Percentiles rank a stretch among this genome's conserved stretches.
phyloP scores from a whole-genome alignment of 106 monocot species.

The Triglochin maritima region DNA sequence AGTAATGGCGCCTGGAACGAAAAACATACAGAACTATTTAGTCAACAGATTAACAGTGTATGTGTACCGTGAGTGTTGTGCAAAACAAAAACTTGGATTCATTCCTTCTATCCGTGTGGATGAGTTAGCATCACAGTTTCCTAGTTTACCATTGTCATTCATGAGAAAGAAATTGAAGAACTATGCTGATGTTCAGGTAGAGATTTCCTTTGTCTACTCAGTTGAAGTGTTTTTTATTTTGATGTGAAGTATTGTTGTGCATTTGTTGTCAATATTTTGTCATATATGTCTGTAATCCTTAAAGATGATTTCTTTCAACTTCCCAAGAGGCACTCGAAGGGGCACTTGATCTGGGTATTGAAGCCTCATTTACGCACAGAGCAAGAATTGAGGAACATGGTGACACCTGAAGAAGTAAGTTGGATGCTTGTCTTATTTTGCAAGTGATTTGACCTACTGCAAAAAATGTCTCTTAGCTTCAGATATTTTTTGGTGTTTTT shows the following conservation, averaged over 20 bases:
- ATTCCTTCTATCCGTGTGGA: constrained; percentile 64
- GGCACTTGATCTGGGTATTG: constrained; percentile 56
- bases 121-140: constrained; percentile 63
- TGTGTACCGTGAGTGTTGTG: constrained; percentile 83
- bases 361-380: constrained; percentile 68
- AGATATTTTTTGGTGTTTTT: too few species aligned
- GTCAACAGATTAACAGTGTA: constrained; percentile 67
- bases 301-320: neutral
- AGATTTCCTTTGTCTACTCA: neutral
- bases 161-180: constrained; percentile 69
- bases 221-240: neutral
- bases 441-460: neutral
- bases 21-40: constrained; percentile 67
- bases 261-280: neutral
- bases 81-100: constrained; percentile 63
- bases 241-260: neutral
- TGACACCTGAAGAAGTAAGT: constrained; percentile 86
- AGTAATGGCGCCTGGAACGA: constrained; percentile 72
- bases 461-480: neutral
- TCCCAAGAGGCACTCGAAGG: constrained; percentile 35
- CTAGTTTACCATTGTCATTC: constrained; percentile 49
- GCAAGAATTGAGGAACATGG: constrained; percentile 80
- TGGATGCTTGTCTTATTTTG: neutral
- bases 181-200: constrained; percentile 83
- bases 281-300: neutral